These are phyloP conservation scores for Coelastrella sp. DNA, from an alignment of 139 green algal species.

Conservation along the genomic window DNA sequence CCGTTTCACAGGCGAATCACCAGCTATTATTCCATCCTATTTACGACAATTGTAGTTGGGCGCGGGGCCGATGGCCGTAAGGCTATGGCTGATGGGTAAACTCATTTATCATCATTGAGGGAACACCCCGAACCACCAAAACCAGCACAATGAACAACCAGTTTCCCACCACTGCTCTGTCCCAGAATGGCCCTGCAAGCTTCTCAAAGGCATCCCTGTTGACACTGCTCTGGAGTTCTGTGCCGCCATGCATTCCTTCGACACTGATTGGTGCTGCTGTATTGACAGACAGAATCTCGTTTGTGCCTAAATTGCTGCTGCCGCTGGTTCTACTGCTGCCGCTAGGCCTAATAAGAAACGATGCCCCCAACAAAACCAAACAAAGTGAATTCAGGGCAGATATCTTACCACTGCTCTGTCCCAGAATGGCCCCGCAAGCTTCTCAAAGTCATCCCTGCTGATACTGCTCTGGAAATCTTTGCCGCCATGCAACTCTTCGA, in stretches of 20 bases:
- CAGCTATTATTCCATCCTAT: no score
- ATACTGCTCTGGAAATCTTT: conserved; percentile 88
- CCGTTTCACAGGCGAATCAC: no score
- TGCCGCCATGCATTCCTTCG: conserved; percentile 91
- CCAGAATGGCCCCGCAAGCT: conserved; percentile 85
- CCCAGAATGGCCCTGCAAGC: conserved; percentile 85
- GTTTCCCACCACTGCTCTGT: conserved; percentile 49
- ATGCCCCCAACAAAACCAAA: no score
- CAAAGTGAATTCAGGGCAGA: no score
- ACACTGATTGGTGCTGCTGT: conserved; percentile 88
- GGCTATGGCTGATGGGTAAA: no score
- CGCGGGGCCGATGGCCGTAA: no score
- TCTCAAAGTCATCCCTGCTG: conserved; percentile 85
- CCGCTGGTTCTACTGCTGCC: no score
- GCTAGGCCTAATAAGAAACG: no score
- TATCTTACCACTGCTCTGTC: conserved; percentile 1
- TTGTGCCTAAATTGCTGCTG: conserved; percentile 65
- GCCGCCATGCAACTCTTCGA: conserved; percentile 93
- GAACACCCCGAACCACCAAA: no score
- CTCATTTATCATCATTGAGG: no score
- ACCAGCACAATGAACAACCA: no score
- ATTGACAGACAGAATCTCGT: conserved; percentile 98
- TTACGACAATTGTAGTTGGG: no score
- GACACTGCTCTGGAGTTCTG: conserved; percentile 87
- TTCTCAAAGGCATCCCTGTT: conserved; percentile 84